phyloP scores from a whole-genome alignment of 1,284 basidiomycete species.

The Malassezia furfur region DNA sequence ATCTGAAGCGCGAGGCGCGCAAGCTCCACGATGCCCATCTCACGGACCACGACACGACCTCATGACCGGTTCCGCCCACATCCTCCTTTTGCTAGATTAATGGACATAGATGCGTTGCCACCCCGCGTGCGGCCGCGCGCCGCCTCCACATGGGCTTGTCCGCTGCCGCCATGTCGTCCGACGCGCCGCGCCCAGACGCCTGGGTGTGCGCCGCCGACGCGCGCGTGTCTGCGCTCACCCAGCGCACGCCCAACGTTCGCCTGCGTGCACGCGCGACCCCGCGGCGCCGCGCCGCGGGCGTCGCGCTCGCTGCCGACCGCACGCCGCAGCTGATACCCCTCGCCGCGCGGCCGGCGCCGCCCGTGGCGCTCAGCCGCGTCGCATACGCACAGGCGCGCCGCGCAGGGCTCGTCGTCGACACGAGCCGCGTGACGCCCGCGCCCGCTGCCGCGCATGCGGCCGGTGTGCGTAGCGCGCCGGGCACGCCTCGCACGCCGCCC shows the following conservation, averaged over 20 bases:
- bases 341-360: background rate
- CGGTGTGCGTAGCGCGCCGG: too few relatives aligned
- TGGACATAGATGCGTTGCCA: background rate
- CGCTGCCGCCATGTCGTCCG: too few relatives aligned
- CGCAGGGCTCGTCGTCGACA: background rate
- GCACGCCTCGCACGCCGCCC: background rate
- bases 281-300: too few relatives aligned
- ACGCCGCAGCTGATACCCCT: background rate
- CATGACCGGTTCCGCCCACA: constrained; percentile 1
- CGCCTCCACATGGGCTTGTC: too few relatives aligned
- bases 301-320: too few relatives aligned
- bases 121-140: too few relatives aligned
- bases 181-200: too few relatives aligned
- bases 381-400: background rate
- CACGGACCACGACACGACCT: background rate
- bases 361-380: background rate
- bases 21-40: background rate
- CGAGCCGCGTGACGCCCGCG: too few relatives aligned
- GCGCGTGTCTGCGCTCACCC: too few relatives aligned
- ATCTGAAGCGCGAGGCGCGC: background rate
- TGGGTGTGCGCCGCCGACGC: too few relatives aligned
- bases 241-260: background rate
- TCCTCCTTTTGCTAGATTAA: background rate
- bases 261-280: too few relatives aligned
- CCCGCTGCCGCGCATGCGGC: too few relatives aligned